Evolutionary conservation across 148 eudicot genomes (phyloP), one percentile per base, ranked within the genome.

Genomic region (Cornus controversa): DNA sequence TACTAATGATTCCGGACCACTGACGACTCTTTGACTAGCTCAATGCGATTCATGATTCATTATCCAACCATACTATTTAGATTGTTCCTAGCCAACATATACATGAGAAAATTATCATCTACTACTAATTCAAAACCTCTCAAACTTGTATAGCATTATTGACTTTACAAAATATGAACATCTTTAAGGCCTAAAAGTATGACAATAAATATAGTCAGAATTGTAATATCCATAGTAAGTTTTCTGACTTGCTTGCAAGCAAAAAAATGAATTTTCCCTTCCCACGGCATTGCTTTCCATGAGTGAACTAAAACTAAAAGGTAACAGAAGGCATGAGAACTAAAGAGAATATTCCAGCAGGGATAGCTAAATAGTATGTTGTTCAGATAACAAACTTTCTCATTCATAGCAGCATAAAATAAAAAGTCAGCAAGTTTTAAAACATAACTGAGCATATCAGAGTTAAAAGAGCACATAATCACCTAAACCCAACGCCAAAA

Each of bases 401-500:
- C 64, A 60, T 14, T 4, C 34, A 18, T 67, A 54, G 42, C 65
- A 42, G 64, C 62, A 63, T 29, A 42, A 72, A 45, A 42, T 5
- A 18, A 6, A 22, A 22, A n/a, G 6, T 60, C 64, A 60, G 2
- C 64, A 1, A n/a, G 25, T 60, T 60, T 54, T 54, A 54, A 28
- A 22, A n/a, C 26, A 7, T 67, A 15, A 53, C 34, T 71, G 2
- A 34, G 25, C 58, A 67, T 29, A 53, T 8, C 1, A 45, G 31
- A 54, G 45, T 65, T 53, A 15, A 37, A 74, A 69, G 69, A 37
- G 67, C 66, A 76, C 31, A 57, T 50, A 81, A 78, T 88, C 83
- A 96, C 99, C 99, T 88, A 96, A 83, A 75, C 93, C 98, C 78
- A 90, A 80, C 13, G 99, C 98, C 80, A 96, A 47, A 82, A 90